Conservation (phyloP, 257 asterid species). For the Primulina tabacum region DNA sequence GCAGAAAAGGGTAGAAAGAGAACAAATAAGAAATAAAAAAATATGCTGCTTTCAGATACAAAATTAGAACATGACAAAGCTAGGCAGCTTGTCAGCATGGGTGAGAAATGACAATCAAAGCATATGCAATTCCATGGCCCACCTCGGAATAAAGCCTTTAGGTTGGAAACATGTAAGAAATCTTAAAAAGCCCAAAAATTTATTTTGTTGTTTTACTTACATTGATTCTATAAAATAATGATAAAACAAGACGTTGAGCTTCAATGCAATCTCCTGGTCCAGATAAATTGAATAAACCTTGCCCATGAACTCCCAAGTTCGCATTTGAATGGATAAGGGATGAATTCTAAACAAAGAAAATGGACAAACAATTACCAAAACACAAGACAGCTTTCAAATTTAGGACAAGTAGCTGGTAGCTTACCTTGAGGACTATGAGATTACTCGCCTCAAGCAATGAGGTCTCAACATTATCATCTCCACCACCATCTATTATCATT, state of each 20-base stretch:
- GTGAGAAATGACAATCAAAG: no score
- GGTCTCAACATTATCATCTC: constrained; percentile 93
- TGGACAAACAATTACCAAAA: constrained; percentile 19
- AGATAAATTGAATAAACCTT: constrained; percentile 80
- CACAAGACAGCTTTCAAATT: background rate
- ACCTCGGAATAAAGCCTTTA: constrained; percentile 1
- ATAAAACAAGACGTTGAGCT: constrained; percentile 87
- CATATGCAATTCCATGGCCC: no score
- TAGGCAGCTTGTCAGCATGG: no score
- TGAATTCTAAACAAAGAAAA: constrained; percentile 52
- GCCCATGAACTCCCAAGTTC: constrained; percentile 94
- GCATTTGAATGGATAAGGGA: constrained; percentile 94
- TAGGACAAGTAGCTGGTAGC: constrained; percentile 19
- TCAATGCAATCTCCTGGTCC: constrained; percentile 96
- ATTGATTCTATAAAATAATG: constrained; percentile 84
- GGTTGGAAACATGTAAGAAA: constrained; percentile 12
- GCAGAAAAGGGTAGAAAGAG: no score
- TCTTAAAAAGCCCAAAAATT: background rate
- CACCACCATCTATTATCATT: constrained; percentile 95
- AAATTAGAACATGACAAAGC: no score
- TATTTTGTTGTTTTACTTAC: constrained; percentile 40
- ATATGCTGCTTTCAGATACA: no score
- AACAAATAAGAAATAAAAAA: no score
- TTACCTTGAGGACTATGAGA: constrained; percentile 90
- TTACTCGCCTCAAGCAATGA: constrained; percentile 96